These are phyloP conservation scores for Pulveroboletus sp. DNA, from an alignment of 768 basidiomycete species.

Conservation along the genomic window DNA sequence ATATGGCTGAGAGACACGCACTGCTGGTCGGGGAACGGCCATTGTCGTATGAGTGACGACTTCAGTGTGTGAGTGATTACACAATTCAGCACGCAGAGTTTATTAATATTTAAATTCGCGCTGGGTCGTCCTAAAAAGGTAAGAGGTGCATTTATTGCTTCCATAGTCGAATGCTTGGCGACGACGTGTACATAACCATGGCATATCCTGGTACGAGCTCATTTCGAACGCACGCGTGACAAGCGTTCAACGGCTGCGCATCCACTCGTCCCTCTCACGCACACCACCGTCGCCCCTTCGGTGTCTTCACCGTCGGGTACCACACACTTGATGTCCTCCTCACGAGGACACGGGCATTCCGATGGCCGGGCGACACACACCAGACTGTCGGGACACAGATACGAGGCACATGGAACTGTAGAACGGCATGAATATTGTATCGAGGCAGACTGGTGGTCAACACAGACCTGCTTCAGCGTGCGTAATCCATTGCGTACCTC, in stretches of 20 bases:
- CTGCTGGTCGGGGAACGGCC: constrained; percentile 69
- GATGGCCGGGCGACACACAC: constrained; percentile 50
- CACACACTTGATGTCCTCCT: constrained; percentile 72
- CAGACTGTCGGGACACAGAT: constrained; percentile 72
- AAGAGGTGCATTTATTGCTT: no score
- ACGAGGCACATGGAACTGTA: constrained; percentile 68
- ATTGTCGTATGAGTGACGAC: no score
- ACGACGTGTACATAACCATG: no score
- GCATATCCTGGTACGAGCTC: background rate
- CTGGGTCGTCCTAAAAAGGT: no score
- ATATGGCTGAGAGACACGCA: constrained; percentile 25
- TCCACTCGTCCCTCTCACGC: constrained; percentile 61
- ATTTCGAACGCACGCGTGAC: constrained; percentile 8
- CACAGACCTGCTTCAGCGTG: constrained; percentile 62
- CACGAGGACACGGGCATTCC: constrained; percentile 78
- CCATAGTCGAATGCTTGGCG: no score
- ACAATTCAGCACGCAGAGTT: constrained; percentile 8
- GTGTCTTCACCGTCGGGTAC: constrained; percentile 57
- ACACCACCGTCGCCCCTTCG: constrained; percentile 59
- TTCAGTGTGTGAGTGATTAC: no score
- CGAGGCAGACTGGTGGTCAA: background rate
- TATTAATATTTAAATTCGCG: no score
- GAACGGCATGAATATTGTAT: background rate
- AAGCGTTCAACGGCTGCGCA: constrained; percentile 62
- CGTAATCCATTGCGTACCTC: constrained; percentile 59